Evolutionary conservation across 371 early-diverging fungal species (phyloP).

Genomic region (Batkoa obscura): DNA sequence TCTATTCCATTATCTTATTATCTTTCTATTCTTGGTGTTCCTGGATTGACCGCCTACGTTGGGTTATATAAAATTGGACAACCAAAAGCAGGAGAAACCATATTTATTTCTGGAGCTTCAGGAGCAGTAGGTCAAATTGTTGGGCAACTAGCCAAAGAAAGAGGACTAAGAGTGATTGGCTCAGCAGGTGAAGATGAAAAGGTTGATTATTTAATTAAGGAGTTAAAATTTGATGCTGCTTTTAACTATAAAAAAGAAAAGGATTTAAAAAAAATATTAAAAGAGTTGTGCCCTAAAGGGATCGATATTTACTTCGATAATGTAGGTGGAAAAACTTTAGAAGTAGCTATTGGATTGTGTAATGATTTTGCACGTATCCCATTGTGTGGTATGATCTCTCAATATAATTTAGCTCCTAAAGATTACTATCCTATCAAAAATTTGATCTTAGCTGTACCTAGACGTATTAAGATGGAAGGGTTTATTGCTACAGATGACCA

Average conservation of each 20-base stretch:
- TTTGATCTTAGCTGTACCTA: slow-evolving; percentile 17
- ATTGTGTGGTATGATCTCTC: slow-evolving; percentile 47
- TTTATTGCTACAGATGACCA: slow-evolving; percentile 38
- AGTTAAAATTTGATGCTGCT: slow-evolving; percentile 40
- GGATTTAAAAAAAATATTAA: slow-evolving; percentile 15
- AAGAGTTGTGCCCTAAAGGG: slow-evolving; percentile 31
- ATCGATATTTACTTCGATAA: slow-evolving; percentile 56
- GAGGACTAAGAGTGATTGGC: slow-evolving; percentile 41
- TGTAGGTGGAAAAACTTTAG: slow-evolving; percentile 54
- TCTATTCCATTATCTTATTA: slow-evolving; percentile 22
- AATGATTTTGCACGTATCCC: slow-evolving; percentile 35
- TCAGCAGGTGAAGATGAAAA: slow-evolving; percentile 51
- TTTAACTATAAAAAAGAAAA: slow-evolving; percentile 48
- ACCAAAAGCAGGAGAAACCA: slow-evolving; percentile 44
- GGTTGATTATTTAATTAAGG: slow-evolving; percentile 30
- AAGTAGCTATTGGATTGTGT: slow-evolving; percentile 28
- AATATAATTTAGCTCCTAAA: slow-evolving; percentile 30
- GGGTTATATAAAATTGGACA: slow-evolving; percentile 26
- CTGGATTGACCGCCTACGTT: slow-evolving; percentile 45
- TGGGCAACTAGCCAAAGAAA: slow-evolving; percentile 45
- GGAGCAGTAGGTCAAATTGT: slow-evolving; percentile 39
- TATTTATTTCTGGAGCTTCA: slow-evolving; percentile 31
- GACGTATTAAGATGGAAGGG: slow-evolving; percentile 37
- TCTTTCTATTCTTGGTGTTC: slow-evolving; percentile 16
- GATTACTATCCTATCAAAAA: slow-evolving; percentile 11